Conservation (phyloP, 2,329 filamentous ascomycete species). For the Tolypocladium tundrense region DNA sequence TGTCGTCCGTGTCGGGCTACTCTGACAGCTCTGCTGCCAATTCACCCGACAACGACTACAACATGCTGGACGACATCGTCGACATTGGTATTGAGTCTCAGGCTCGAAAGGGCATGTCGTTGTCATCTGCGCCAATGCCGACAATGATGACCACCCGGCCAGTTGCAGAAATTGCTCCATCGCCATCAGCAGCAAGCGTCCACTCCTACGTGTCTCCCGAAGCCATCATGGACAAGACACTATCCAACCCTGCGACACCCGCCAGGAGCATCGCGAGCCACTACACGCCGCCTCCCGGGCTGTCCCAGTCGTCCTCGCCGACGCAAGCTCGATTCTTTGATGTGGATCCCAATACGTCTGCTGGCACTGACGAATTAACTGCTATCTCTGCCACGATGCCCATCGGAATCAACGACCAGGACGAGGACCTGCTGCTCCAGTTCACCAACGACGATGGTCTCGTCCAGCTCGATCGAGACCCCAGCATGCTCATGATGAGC, state of each 20-base stretch:
- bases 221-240: slow-evolving; percentile 26
- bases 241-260: slow-evolving; percentile 33
- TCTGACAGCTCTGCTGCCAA: slow-evolving; percentile 46
- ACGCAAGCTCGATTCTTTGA: slow-evolving; percentile 38
- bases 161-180: slow-evolving; percentile 23
- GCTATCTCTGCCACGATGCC: slow-evolving; percentile 17
- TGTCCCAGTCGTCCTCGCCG: slow-evolving; percentile 51
- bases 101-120: slow-evolving; percentile 16
- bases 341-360: slow-evolving; percentile 27
- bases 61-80: slow-evolving; percentile 38
- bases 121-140: slow-evolving; percentile 37
- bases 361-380: slow-evolving; percentile 18
- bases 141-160: slow-evolving; percentile 17
- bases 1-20: slow-evolving; percentile 43
- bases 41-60: slow-evolving; percentile 40
- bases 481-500: slow-evolving; percentile 37
- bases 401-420: slow-evolving; percentile 24
- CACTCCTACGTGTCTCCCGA: slow-evolving; percentile 38
- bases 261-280: slow-evolving; percentile 40
- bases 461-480: slow-evolving; percentile 32
- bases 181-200: slow-evolving; percentile 27
- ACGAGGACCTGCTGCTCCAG: slow-evolving; percentile 33
- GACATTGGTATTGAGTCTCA: slow-evolving; percentile 23
- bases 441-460: slow-evolving; percentile 33
- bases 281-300: slow-evolving; percentile 48